phyloP scores from a whole-genome alignment of 2,329 filamentous ascomycete genomes.

The Trichothecium sympodiale region DNA sequence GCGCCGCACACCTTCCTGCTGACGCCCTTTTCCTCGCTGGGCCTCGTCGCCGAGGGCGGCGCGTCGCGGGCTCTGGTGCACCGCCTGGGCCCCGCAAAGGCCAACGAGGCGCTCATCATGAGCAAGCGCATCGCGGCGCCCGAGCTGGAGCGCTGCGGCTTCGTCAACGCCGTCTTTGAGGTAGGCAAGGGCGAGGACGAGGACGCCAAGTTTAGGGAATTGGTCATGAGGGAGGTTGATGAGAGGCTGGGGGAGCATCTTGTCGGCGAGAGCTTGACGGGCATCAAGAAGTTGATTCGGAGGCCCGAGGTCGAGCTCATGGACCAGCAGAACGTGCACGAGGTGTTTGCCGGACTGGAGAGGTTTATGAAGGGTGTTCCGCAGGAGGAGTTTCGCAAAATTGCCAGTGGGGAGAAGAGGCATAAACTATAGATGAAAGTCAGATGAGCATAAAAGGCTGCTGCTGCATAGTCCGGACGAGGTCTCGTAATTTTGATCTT shows the following conservation, averaged over 20 bases:
- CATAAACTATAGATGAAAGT: constrained; percentile 67
- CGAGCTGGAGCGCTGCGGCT: constrained; percentile 67
- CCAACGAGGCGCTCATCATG: constrained; percentile 90
- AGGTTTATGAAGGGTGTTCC: constrained; percentile 71
- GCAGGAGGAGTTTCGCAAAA: constrained; percentile 77
- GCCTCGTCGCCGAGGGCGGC: constrained; percentile 82
- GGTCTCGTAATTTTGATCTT: not conserved
- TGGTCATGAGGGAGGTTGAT: constrained; percentile 71
- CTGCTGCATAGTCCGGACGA: too few relatives aligned
- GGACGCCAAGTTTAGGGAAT: constrained; percentile 54
- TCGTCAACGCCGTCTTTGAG: constrained; percentile 73
- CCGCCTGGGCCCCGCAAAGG: constrained; percentile 67
- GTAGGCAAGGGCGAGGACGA: constrained; percentile 52
- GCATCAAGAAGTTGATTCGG: constrained; percentile 76
- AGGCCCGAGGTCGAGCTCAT: constrained; percentile 60
- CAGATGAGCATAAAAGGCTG: not conserved
- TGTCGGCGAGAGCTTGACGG: constrained; percentile 64
- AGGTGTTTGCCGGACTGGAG: constrained; percentile 78
- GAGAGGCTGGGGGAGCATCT: constrained; percentile 72
- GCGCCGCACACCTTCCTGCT: constrained; percentile 73
- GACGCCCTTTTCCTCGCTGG: constrained; percentile 82
- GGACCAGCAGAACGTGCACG: constrained; percentile 67
- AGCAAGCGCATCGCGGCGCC: constrained; percentile 63
- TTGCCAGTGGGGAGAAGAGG: constrained; percentile 81
- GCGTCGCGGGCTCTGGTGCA: constrained; percentile 69